Evolutionary conservation across 2,329 filamentous ascomycete species (phyloP), one percentile per base, ranked within the genome.

Genomic region (Fusarium domesticum): DNA sequence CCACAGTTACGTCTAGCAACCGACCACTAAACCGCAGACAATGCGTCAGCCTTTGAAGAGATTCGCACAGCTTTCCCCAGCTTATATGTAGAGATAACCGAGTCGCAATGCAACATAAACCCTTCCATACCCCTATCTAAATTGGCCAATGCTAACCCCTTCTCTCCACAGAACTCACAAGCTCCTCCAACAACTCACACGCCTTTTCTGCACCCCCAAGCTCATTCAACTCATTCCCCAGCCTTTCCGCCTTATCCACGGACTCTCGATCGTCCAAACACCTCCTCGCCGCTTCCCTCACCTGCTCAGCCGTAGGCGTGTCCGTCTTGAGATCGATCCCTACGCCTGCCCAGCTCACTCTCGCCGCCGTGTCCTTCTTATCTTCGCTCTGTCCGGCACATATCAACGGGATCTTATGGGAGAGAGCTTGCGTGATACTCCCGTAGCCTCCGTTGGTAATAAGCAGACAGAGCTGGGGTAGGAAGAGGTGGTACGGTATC

Each of bases 361-460:
- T 50, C 5, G 64, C 65, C 1, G 64, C 62, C 0, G 66, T 68
- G 35, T 68, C 66, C 38, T 60, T 66, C 50, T 68, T 69, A 10
- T 68, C 66, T 20, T 68, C 65, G 1, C 63, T 60, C 32, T 66
- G 66, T 0, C 66, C 66, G 0, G 66, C 66, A 16, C 65, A 69
- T 5, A 68, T 57, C 17, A 68, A 47, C 4, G 66, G 65, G 1
- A 68, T 59, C 18, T 55, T 59, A n/a, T 66, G 63, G 0, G 62
- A 64, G 4, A 68, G 50, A 0, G 66, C 66, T 23, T 68, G 66
- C 0, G 64, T 67, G 38, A 69, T 57, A 28, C 64, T 67, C 14
- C 66, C 65, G 28, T 69, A 69, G 2, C 66, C 66, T 6, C 65
- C 66, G 15, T 69, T 68, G 4, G 66, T 68, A 34, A 69, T 58